These are phyloP conservation scores for Pseudoperonospora humuli DNA, from an alignment of 352 stramenopile genomes.

Conservation along the genomic window DNA sequence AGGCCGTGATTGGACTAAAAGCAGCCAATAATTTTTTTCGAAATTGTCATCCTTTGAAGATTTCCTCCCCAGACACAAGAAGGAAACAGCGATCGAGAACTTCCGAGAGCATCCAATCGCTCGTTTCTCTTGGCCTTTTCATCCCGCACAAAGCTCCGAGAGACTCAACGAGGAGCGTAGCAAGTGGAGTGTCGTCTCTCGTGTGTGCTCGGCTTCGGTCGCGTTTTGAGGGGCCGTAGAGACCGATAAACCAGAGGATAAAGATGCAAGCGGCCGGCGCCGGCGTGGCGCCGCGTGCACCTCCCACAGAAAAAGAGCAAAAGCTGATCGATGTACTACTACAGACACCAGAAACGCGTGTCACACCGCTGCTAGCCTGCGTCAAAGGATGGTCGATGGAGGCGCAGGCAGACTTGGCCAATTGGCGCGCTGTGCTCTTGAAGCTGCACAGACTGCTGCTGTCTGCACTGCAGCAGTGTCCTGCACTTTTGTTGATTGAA, in stretches of 20 bases:
- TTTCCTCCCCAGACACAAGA: constrained; percentile 18
- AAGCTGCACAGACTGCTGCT: constrained; percentile 45
- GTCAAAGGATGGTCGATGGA: constrained; percentile 76
- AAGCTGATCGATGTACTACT: constrained; percentile 61
- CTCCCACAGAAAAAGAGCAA: constrained; percentile 41
- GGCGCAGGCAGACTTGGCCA: constrained; percentile 63
- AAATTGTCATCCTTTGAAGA: constrained; percentile 6
- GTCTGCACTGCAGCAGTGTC: constrained; percentile 30
- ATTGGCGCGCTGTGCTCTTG: constrained; percentile 56
- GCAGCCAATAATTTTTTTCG: constrained; percentile 9
- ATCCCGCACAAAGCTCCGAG: neutral
- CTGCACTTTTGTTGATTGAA: constrained; percentile 36
- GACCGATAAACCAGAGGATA: constrained; percentile 5
- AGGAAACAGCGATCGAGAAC: constrained; percentile 15
- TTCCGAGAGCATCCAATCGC: constrained; percentile 3
- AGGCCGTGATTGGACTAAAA: constrained; percentile 4
- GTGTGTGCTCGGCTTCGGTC: neutral
- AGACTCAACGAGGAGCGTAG: neutral
- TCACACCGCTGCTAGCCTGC: constrained; percentile 55
- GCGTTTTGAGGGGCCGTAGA: constrained; percentile 2
- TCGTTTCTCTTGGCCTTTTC: constrained; percentile 10
- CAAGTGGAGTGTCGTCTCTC: neutral
- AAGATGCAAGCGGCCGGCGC: constrained; percentile 22
- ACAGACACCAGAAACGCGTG: constrained; percentile 29
- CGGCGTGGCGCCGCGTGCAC: constrained; percentile 23